Evolutionary conservation across 2,329 filamentous ascomycete species (phyloP).

Genomic region (Botrytis byssoidea): DNA sequence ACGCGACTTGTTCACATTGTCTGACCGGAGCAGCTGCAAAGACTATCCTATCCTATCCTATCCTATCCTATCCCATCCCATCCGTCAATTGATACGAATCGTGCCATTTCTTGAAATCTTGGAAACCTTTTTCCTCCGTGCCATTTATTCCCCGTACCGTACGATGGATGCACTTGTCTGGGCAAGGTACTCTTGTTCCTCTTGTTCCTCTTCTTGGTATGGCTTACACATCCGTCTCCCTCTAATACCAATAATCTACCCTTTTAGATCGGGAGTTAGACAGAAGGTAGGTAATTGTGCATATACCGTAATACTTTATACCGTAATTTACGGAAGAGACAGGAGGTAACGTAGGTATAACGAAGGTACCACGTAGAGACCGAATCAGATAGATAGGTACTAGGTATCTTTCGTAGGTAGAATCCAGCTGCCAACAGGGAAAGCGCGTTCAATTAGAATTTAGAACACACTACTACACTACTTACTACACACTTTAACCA

Average conservation of each 20-base stretch:
- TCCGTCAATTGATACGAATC: conserved; percentile 1
- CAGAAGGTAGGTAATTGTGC: not conserved
- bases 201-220: not conserved
- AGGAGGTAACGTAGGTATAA: not conserved
- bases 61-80: not conserved
- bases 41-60: not conserved
- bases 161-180: not conserved
- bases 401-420: too few relatives aligned
- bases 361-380: too few relatives aligned
- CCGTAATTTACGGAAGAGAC: not conserved
- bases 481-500: not conserved
- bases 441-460: not conserved
- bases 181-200: not conserved
- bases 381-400: too few relatives aligned
- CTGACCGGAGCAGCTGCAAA: not conserved
- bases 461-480: not conserved
- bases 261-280: not conserved
- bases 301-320: not conserved
- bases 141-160: not conserved
- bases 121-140: not conserved
- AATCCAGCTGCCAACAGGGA: not conserved
- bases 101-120: conserved; percentile 5
- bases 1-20: not conserved
- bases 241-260: not conserved
- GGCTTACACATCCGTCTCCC: not conserved